Base-by-base conservation (phyloP, 257 asterid species). In the Knoxia roxburghii region DNA sequence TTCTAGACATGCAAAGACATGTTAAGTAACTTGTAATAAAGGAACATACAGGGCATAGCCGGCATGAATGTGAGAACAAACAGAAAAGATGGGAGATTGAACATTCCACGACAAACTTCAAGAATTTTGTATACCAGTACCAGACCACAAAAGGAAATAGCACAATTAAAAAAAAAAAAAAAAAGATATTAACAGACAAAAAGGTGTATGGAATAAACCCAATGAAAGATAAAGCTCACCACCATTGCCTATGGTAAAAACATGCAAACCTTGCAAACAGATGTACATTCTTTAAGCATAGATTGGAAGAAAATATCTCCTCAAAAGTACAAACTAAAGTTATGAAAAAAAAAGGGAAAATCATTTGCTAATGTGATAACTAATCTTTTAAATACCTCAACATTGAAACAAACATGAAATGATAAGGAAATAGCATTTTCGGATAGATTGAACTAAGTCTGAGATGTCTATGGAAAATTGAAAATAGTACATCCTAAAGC, bases 1-100 rank as follows among this genome's bases (percentile, higher is more conserved):
- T 41, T 30, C 17, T 35, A 51, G 32, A 70, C 51, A 75, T 29
- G 51, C 63, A 54, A 35, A 65, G 60, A 61, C 65, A 21, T 61
- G 20, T n/a, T 7, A 35, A 59, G 29, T 15, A 33, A 58, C 26
- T 30, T 9, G n/a, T 30, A 26, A n/a, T 10, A 7, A 26, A 43
- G 68, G 49, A 20, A 61, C 68, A 7, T 64, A 64, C 11, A 67
- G 10, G 35, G 12, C 55, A 26, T 5, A 2, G n/a, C 40, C 35
- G 5, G 53, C 43, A 18, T 46, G 26, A 64, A 14, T 26, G 30
- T 15, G 62, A 30, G 21, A 30, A 35, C 17, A 14, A 57, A 30
- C 62, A 4, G 20, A n/a, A 41, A 35, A 32, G 29, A 35, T 1
- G 21, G 29, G 35, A 33, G 30, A 59, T 39, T 24, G 18, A 29